Evolutionary conservation across 2,329 filamentous ascomycete genomes (phyloP), one percentile per base, ranked within the genome.

Genomic region (Ilyonectria mors-panacis): DNA sequence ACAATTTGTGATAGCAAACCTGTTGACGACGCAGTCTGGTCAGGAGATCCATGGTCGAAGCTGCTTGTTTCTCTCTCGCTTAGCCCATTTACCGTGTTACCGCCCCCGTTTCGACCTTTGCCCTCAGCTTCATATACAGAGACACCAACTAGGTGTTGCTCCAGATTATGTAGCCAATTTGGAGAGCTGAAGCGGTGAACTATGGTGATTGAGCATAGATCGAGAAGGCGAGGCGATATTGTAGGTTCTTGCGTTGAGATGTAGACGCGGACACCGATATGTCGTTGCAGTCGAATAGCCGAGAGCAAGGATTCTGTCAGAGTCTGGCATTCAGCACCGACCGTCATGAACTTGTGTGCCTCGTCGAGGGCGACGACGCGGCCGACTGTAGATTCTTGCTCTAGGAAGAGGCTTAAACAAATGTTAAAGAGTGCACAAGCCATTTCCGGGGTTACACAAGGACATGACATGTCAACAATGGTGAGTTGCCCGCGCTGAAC

Each of bases 191-290:
- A 95, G 0, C 91, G 86, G 74, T 95, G 92, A 0, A 94, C 89
- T 17, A 94, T 84, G 0, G 89, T 92, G n/a, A 93, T 81, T 1
- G 88, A 90, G 77, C 90, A 94, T 0, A 95, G 82, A 59, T 94
- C 92, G 0, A 95, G 84, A 0, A 96, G 84, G 17, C 86, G 85
- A 0, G 89, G 88, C 0, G 90, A 91, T 4, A 95, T 85, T 0
- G 91, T 93, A 0, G 93, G 93, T 73, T 95, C 93, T 75, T 96
- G 92, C 0, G 93, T 95, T 0, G 92, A 90, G 35, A 95, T 90
- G 48, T 95, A 76, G 5, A 94, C 84, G 0, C 92, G 86, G 0
- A 87, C 85, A 1, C 86, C 92, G 1, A 90, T 79, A 75, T 95
- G 93, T 0, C 92, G 89, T 78, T 95, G 92, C 19, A 92, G 83